Evolutionary conservation across 345 rosid species (phyloP), one percentile per base, ranked within the genome.

Genomic region (Acer campestre): DNA sequence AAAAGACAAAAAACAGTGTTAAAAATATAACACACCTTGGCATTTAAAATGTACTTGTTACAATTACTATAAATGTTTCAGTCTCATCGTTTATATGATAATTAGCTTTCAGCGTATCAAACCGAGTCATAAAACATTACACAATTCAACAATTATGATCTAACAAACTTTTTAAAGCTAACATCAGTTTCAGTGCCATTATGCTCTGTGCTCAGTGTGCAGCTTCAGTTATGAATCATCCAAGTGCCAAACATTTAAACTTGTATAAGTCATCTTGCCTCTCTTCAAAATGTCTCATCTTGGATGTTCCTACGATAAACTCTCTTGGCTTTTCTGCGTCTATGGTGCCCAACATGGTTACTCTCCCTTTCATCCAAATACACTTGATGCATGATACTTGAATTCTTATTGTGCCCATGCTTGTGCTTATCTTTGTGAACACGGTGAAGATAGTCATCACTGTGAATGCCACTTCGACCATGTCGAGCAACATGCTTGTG

Each of bases 371-470:
- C 73, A 23, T 82, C 86, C 73, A 76, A 80, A 80, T 74, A 65
- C 51, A 48, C 75, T 17, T 87, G 83, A 46, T 68, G 83, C 73
- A 12, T n/a, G 61, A 38, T 44, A 44, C 77, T 79, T 27, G 88
- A 81, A 66, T 85, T 82, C 82, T 78, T 91, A 63, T 77, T 66
- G 61, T 73, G 90, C 59, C 84, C 79, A 70, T 84, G 89, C 84
- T 88, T 87, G 70, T 78, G 81, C 69, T 77, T 77, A 66, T 89
- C 88, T 84, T 83, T 87, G 61, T 82, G 84, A 68, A 90, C 88
- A 48, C 83, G 84, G 82, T 86, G 97, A 79, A 85, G 90, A 76
- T 80, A 11, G 76, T 85, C 65, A 80, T 78, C 85, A 38, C 66
- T 74, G 69, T 82, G 87, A 71, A 61, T 73, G 56, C 76, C 80